Percentiles rank a stretch among this genome's conserved stretches.
Evolutionary conservation across 2,329 filamentous ascomycete species (phyloP).

Genomic region (Penicillium glabrum): DNA sequence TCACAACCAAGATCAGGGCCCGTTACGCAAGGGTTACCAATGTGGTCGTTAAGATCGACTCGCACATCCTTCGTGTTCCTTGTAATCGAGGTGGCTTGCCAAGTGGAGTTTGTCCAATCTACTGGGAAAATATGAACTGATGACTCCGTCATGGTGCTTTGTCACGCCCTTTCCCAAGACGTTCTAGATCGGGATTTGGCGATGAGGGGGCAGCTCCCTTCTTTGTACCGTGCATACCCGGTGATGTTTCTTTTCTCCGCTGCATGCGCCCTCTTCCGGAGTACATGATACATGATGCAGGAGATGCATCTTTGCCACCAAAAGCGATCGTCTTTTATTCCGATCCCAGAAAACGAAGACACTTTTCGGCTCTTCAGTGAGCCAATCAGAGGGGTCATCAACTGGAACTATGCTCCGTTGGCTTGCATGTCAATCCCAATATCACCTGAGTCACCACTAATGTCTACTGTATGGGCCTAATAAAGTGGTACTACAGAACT

Average conservation of each 20-base stretch:
- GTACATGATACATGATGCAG: constrained; percentile 30
- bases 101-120: constrained; percentile 16
- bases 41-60: constrained; percentile 18
- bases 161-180: constrained; percentile 15
- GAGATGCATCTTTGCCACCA: constrained; percentile 25
- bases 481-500: constrained; percentile 2
- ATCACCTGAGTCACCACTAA: constrained; percentile 12
- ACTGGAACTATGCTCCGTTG: constrained; percentile 15
- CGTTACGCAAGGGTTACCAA: constrained; percentile 28
- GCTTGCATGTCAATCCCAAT: constrained; percentile 15
- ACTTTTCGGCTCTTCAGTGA: constrained; percentile 9
- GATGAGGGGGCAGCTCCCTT: neutral
- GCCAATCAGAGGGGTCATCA: constrained; percentile 1
- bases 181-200: constrained; percentile 12
- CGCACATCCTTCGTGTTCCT: constrained; percentile 14
- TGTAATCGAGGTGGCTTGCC: constrained; percentile 10
- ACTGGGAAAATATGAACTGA: constrained; percentile 2
- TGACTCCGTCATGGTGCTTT: constrained; percentile 18
- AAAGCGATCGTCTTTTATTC: constrained; percentile 17
- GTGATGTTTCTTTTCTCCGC: constrained; percentile 16
- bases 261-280: constrained; percentile 21
- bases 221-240: constrained; percentile 23
- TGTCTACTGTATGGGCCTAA: neutral
- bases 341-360: constrained; percentile 13
- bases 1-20: neutral